Base-by-base conservation (phyloP, 345 rosid genomes). In the Lepidium aucheri region DNA sequence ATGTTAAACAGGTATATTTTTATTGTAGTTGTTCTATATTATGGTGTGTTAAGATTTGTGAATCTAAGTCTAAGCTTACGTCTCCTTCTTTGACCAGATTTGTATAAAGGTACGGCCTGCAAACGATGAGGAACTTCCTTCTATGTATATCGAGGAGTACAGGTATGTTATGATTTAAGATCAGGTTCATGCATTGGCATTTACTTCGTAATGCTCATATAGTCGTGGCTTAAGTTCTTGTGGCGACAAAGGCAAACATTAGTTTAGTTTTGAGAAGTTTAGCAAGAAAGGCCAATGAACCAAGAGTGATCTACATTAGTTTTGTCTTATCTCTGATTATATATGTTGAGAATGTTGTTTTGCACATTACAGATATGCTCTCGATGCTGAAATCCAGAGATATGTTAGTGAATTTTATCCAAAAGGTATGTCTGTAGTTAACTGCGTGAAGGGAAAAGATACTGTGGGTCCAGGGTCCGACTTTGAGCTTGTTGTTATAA, bases 41-140 rank as follows among this genome's bases (percentile, higher is more conserved):
- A 24, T 49, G 16, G 28, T 0, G n/a, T 60, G 28, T 12, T 35
- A 9, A 24, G 41, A 26, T 59, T 14, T 59, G 8, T 52, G 41
- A 66, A 53, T 40, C 7, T 20, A 40, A 11, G n/a, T 40, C 32
- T 28, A 28, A 26, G 55, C 36, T 17, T 60, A 56, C 11, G 9
- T 28, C 45, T 53, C 33, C 41, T 38, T 44, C 15, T 44, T 18
- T 60, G 52, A 36, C 78, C 84, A 94, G 97, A 86, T 83, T 80
- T 94, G 99, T 77, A 84, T 87, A 79, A 88, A 81, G 62, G 93
- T 82, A 62, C 85, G 99, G 67, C 97, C 93, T 68, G 97, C 97
- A 24, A 72, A 77, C 60, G 97, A 94, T 56, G 97, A 94, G 74
- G 99, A 88, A 54, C 96, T 94, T 63, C 80, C 97, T 10, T 84